Evolutionary conservation across 441 rosid species (phyloP).

Genomic region (Melastoma candidum): DNA sequence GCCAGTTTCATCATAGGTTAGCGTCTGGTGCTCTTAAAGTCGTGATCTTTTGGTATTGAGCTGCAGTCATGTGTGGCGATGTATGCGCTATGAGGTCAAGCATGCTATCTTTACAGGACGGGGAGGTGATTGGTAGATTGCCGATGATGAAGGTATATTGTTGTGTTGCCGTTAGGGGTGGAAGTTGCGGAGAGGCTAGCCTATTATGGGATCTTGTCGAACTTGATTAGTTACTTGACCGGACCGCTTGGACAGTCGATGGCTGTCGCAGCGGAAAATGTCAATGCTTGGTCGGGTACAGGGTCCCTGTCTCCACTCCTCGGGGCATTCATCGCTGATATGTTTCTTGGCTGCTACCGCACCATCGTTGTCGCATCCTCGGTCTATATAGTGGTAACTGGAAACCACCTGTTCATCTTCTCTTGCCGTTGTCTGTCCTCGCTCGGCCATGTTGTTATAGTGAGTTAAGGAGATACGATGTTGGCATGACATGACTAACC

Average conservation of each 20-base stretch:
- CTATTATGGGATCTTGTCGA: constrained; percentile 45
- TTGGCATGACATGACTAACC: too few relatives aligned
- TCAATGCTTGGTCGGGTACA: constrained; percentile 52
- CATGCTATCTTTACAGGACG: too few relatives aligned
- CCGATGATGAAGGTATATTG: too few relatives aligned
- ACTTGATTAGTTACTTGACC: constrained; percentile 47
- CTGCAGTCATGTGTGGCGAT: too few relatives aligned
- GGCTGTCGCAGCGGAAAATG: constrained; percentile 50
- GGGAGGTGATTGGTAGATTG: not conserved
- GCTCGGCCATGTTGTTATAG: too few relatives aligned
- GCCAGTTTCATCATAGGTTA: constrained; percentile 49
- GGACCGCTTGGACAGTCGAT: constrained; percentile 55
- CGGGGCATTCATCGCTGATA: constrained; percentile 52
- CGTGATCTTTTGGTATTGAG: not conserved
- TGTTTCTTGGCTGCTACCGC: constrained; percentile 58
- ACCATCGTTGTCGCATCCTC: constrained; percentile 43
- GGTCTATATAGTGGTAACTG: constrained; percentile 38
- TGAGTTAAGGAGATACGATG: too few relatives aligned
- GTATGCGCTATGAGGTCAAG: too few relatives aligned
- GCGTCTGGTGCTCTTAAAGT: not conserved
- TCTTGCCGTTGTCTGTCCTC: too few relatives aligned
- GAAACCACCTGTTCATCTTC: too few relatives aligned
- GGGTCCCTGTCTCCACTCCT: constrained; percentile 42
- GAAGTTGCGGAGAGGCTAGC: constrained; percentile 70
- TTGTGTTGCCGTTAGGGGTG: constrained; percentile 26